Percentiles rank a stretch among this genome's conserved stretches.
Evolutionary conservation across 148 eudicot species (phyloP).

Genomic region (Agrostemma githago): DNA sequence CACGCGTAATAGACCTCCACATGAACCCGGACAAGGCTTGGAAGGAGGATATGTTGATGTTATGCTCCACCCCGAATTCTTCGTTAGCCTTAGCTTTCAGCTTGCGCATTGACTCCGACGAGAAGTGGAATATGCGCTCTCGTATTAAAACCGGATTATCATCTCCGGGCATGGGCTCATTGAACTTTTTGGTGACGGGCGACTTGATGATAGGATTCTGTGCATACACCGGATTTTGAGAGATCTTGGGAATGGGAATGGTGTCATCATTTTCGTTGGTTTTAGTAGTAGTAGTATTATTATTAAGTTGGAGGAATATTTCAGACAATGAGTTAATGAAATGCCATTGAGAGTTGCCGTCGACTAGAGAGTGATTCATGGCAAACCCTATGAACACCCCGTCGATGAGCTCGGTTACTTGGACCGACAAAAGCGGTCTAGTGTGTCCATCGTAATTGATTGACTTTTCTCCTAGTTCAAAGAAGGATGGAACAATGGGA

Average conservation of each 20-base stretch:
- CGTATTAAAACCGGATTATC: neutral
- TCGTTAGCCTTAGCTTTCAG: slow-evolving; percentile 27
- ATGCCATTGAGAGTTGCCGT: slow-evolving; percentile 13
- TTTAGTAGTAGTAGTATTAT: neutral
- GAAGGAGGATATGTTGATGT: slow-evolving; percentile 50
- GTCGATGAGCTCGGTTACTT: slow-evolving; percentile 15
- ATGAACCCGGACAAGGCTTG: slow-evolving; percentile 65
- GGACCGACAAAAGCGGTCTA: slow-evolving; percentile 37
- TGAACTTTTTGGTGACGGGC: neutral
- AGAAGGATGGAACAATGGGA: too few relatives aligned
- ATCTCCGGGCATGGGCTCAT: neutral
- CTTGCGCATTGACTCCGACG: neutral
- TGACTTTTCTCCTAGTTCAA: too few relatives aligned
- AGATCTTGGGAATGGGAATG: neutral
- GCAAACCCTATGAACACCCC: neutral
- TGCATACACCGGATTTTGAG: neutral
- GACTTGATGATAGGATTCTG: slow-evolving; percentile 1
- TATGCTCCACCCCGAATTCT: slow-evolving; percentile 6
- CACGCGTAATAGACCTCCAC: slow-evolving; percentile 70
- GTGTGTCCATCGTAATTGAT: neutral
- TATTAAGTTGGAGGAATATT: neutral
- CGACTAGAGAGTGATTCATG: slow-evolving; percentile 9
- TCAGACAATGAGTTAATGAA: slow-evolving; percentile 9
- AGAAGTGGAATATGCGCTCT: slow-evolving; percentile 20
- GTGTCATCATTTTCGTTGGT: neutral